Evolutionary conservation across 164 flowering plant genomes (phyloP).

Genomic region (Protea cynaroides): DNA sequence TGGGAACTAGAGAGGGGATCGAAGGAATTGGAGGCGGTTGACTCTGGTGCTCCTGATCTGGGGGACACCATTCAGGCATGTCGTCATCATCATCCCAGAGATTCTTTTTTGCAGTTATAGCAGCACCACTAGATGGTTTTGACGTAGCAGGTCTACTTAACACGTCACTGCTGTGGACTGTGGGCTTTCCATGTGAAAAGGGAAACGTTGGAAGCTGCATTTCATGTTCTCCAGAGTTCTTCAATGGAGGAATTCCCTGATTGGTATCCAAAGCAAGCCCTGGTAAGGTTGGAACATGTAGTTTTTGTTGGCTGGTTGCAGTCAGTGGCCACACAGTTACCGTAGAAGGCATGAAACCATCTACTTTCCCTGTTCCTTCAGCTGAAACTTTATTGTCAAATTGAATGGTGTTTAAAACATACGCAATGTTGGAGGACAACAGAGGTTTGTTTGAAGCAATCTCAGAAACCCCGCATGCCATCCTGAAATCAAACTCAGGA

Average conservation of each 20-base stretch:
- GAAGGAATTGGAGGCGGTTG: constrained; percentile 8
- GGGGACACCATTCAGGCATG: constrained; percentile 61
- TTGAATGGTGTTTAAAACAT: constrained; percentile 8
- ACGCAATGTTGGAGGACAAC: neutral
- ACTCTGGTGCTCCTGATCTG: constrained; percentile 15
- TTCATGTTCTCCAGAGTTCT: constrained; percentile 5
- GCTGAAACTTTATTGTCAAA: constrained; percentile 13
- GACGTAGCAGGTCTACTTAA: neutral
- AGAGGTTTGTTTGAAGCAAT: constrained; percentile 9
- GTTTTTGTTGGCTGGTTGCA: constrained; percentile 8
- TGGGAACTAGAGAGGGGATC: constrained; percentile 6
- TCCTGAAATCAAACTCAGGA: constrained; percentile 46
- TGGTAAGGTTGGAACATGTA: constrained; percentile 1
- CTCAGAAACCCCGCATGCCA: constrained; percentile 27
- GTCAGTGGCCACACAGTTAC: constrained; percentile 2
- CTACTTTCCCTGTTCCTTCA: constrained; percentile 11
- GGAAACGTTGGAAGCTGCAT: constrained; percentile 1
- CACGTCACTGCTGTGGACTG: constrained; percentile 2
- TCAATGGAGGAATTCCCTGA: constrained; percentile 8
- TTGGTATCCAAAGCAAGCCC: constrained; percentile 7
- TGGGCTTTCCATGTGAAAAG: constrained; percentile 1
- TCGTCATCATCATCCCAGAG: constrained; percentile 40
- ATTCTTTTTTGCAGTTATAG: constrained; percentile 13
- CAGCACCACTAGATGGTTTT: neutral
- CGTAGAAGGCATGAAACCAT: constrained; percentile 4